Percentiles rank a stretch among this genome's conserved stretches.
Conservation (phyloP, 495 filamentous ascomycete genomes). For the Chaetomium tenue region DNA sequence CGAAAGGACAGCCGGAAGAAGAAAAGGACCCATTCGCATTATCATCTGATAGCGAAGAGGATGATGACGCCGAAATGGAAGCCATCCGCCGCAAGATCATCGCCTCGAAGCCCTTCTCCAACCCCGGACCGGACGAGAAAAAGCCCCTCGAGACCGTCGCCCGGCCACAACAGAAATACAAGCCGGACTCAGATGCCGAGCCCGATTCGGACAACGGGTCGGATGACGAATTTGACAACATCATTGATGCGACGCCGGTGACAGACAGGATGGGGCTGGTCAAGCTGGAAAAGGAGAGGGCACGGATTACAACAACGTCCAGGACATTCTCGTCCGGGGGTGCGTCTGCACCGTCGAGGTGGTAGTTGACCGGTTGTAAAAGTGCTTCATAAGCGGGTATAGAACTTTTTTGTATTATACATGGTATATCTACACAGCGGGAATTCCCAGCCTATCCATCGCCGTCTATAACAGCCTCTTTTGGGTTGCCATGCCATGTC, state of each 20-base stretch:
- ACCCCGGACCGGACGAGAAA: constrained; percentile 49
- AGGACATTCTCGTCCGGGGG: constrained; percentile 34
- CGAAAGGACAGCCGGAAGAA: constrained; percentile 30
- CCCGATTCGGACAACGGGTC: constrained; percentile 67
- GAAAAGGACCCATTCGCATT: constrained; percentile 67
- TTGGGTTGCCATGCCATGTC: not conserved
- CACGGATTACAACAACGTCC: constrained; percentile 32
- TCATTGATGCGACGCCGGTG: constrained; percentile 82
- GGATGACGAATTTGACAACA: constrained; percentile 69
- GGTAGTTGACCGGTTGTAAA: constrained; percentile 30
- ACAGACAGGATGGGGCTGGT: constrained; percentile 72
- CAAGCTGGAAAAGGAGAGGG: constrained; percentile 48
- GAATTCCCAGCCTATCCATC: not conserved
- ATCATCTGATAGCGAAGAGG: constrained; percentile 57
- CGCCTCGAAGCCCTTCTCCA: constrained; percentile 79
- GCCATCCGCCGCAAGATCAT: constrained; percentile 82
- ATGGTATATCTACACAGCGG: constrained; percentile 3
- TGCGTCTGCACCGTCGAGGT: constrained; percentile 34
- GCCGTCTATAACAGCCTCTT: not conserved
- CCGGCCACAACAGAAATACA: constrained; percentile 46
- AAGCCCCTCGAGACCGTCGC: constrained; percentile 60
- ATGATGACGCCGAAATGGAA: constrained; percentile 86
- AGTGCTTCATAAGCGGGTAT: not conserved
- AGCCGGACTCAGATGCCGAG: constrained; percentile 68
- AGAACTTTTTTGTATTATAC: constrained; percentile 12